Base-by-base conservation (phyloP, 2,329 filamentous ascomycete genomes). In the Alternaria consortialis region DNA sequence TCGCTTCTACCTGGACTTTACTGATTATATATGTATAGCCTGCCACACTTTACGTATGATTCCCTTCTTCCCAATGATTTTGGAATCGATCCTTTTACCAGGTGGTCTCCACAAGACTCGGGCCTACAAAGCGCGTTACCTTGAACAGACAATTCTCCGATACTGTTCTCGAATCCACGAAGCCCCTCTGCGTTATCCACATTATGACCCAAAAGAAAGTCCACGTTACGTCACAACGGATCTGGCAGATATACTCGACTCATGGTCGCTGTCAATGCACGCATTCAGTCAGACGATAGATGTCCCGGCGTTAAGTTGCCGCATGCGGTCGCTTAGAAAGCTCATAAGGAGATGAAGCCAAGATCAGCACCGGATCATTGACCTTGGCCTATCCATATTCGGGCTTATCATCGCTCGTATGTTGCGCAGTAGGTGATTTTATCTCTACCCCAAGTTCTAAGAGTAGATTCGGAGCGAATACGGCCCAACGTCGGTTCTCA, bases 101-200 rank as follows among this genome's bases (percentile, higher is more conserved):
- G 12, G 37, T 34, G 17, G 31, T 54, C 39, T 50, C 37, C 43
- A 52, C 39, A 31, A 47, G 25, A 55, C 46, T 42, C 46, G 34
- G 51, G 40, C 42, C 60, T 36, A 13, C 32, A 20, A 51, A 43
- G 20, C 42, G 23, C 39, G 51, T 37, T 55, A 13, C 25, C 56
- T 27, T 37, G 44, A 59, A 62, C 36, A 46, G 48, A 39, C 23
- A 25, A 8, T 52, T 50, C 17, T 52, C 59, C 43, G 56, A 32
- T 13, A 58, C 46, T 27, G 27, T 32, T 29, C 44, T 34, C 12
- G 37, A 46, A 39, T 20, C 36, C 7, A 39, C 40, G 23, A 25
- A 20, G 17, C 43, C 27, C 52, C 23, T 46, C 57, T 42, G 20
- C 32, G 15, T 32, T 46, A 52, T 29, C 46, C 46, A 50, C 32